phyloP scores from a whole-genome alignment of 192 early-diverging fungal species.

The Coemansia biformis region DNA sequence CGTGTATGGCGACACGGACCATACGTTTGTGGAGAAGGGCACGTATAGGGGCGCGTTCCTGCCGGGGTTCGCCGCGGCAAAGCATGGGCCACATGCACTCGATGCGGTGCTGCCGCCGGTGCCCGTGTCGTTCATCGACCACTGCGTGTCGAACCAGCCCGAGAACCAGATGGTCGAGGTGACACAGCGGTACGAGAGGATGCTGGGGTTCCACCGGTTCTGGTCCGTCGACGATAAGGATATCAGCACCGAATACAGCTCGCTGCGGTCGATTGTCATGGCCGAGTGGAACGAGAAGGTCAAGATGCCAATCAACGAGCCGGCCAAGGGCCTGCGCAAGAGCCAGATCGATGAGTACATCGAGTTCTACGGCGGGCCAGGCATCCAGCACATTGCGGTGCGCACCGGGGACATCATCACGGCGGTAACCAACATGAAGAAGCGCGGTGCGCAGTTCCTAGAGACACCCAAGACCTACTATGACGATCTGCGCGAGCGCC shows the following conservation, averaged over 20 bases:
- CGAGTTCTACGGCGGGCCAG: slow-evolving; percentile 61
- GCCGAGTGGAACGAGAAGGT: slow-evolving; percentile 82
- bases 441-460: slow-evolving; percentile 88
- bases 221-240: slow-evolving; percentile 97
- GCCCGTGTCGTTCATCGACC: slow-evolving; percentile 74
- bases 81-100: slow-evolving; percentile 53
- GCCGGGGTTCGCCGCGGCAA: slow-evolving; percentile 61
- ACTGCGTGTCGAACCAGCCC: slow-evolving; percentile 95
- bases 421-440: slow-evolving; percentile 71
- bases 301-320: slow-evolving; percentile 99
- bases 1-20: slow-evolving; percentile 91
- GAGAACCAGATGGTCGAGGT: slow-evolving; percentile 81
- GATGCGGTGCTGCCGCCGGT: slow-evolving; percentile 60
- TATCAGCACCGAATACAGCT: slow-evolving; percentile 92
- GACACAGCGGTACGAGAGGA: slow-evolving; percentile 82
- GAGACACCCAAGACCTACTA: slow-evolving; percentile 83
- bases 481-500: slow-evolving; percentile 68
- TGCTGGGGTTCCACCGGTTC: slow-evolving; percentile 96
- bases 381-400: slow-evolving; percentile 93
- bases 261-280: slow-evolving; percentile 93
- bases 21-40: slow-evolving; percentile 85
- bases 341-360: slow-evolving; percentile 82
- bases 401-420: slow-evolving; percentile 83
- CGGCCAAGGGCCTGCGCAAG: slow-evolving; percentile 86
- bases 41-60: slow-evolving; percentile 83